Base-by-base conservation (phyloP, 495 filamentous ascomycete genomes). In the Gamarada debralockiae region DNA sequence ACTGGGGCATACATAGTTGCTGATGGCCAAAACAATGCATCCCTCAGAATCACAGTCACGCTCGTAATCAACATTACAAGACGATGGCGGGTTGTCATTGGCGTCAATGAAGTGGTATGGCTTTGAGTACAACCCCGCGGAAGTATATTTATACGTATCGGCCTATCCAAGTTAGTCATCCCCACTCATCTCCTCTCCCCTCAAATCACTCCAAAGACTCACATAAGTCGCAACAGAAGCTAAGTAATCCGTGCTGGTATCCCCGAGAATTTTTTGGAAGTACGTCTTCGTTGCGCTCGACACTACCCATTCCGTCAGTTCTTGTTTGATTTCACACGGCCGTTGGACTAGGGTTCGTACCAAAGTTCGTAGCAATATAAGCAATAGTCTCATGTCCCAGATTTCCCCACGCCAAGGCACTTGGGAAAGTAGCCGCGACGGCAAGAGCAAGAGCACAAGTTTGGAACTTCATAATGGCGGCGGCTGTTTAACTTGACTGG, bases 31-130 rank as follows among this genome's bases (percentile, higher is more conserved):
- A 23, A 87, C 72, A 37, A 79, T 66, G 61, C 85, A 89, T 4
- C 82, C 83, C 5, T 66, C 65, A 3, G 48, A 53, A 9, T 71
- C 73, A 59, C 85, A 89, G 60, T 87, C 85, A 7, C 81, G 72
- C 13, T 63, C 53, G 21, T 76, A 74, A 31, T 76, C 61, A 17
- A 87, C 76, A 46, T 74, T 71, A 66, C 85, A 88, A 48, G 61
- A 67, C 2, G 80, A 75, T 0, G 74, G 74, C 31, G 85, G 85
- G 40, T 69, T 66, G 56, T 89, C 85, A 40, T 80, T 65, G 5
- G 82, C 83, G 67, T 89, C 81, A 59, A 86, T 81, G 59, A 71
- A 85, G 64, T 86, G 83, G 50, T 70, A 78, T 0, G 74, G 67
- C 7, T 69, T 65, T 22, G 74, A 78, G 69, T 74, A 85, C 23